These are phyloP conservation scores for Polysphondylium violaceum DNA, from an alignment of 78 protist species.

Conservation along the genomic window DNA sequence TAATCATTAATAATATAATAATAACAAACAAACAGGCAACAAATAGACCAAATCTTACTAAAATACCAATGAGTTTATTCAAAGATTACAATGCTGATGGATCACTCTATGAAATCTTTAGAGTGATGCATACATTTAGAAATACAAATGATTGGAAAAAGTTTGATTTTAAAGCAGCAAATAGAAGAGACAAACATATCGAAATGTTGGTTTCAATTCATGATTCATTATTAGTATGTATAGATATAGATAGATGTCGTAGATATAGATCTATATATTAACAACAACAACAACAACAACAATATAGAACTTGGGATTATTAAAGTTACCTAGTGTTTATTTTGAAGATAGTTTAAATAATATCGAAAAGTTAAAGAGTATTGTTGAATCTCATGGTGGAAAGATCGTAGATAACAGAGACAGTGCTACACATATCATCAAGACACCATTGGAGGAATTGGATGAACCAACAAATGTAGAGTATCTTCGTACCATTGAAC, in stretches of 20 bases:
- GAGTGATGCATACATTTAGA: conserved; percentile 3
- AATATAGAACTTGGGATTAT: conserved; percentile 10
- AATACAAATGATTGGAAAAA: conserved; percentile 6
- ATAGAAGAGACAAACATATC: conserved; percentile 15
- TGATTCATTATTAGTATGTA: conserved; percentile 14
- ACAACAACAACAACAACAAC: too few species aligned
- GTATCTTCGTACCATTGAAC: conserved; percentile 52
- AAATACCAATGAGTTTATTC: conserved; percentile 50
- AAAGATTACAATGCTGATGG: conserved; percentile 46
- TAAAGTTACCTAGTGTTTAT: conserved; percentile 32
- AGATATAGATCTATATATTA: too few species aligned
- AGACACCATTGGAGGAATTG: background rate
- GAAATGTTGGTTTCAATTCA: conserved; percentile 11
- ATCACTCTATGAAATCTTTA: conserved; percentile 25
- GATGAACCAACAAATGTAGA: background rate
- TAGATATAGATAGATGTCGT: background rate
- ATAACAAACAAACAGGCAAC: conserved; percentile 8
- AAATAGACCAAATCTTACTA: conserved; percentile 42
- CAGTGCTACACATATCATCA: conserved; percentile 38
- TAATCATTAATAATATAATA: background rate
- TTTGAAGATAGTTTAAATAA: background rate
- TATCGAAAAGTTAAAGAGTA: background rate
- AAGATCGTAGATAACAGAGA: background rate
- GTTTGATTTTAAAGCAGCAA: background rate
- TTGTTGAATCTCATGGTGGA: conserved; percentile 37